A percentile compares a stretch with the other conserved stretches of the same genome.
phyloP scores from a whole-genome alignment of 1,139 yeast genomes.

The Debaryomyces psychrophilus region DNA sequence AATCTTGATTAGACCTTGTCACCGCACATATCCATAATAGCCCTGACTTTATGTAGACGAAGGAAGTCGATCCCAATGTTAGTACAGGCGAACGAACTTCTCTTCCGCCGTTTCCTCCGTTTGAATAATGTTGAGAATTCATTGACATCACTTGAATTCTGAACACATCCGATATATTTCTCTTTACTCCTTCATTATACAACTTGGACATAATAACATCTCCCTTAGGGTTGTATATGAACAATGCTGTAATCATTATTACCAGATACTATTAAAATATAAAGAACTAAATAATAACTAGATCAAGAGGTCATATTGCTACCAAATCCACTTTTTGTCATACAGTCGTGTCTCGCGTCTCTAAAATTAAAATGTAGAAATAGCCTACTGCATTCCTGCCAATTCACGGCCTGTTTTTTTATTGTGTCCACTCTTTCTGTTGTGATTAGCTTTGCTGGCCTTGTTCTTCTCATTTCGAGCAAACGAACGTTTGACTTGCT shows the following conservation, averaged over 20 bases:
- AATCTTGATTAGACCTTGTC: slow-evolving; percentile 85
- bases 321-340: background rate
- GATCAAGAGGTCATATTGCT: slow-evolving; percentile 3
- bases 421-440: slow-evolving; percentile 62
- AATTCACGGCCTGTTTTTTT: slow-evolving; percentile 60
- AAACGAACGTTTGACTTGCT: slow-evolving; percentile 25
- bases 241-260: slow-evolving; percentile 75
- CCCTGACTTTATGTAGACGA: slow-evolving; percentile 73
- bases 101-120: slow-evolving; percentile 17
- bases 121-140: slow-evolving; percentile 21
- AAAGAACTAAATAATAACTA: background rate
- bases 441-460: slow-evolving; percentile 62
- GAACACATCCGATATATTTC: slow-evolving; percentile 84
- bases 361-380: background rate
- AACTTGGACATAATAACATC: slow-evolving; percentile 82
- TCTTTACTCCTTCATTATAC: slow-evolving; percentile 65
- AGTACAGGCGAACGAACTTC: slow-evolving; percentile 76
- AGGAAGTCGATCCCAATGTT: slow-evolving; percentile 91
- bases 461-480: slow-evolving; percentile 59
- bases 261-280: slow-evolving; percentile 7
- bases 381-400: slow-evolving; percentile 57
- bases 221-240: slow-evolving; percentile 78
- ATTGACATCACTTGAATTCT: slow-evolving; percentile 83
- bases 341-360: slow-evolving; percentile 6
- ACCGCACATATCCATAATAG: slow-evolving; percentile 84